These are phyloP conservation scores for Herpetospermum pedunculosum DNA, from an alignment of 306 rosid genomes.

Conservation along the genomic window DNA sequence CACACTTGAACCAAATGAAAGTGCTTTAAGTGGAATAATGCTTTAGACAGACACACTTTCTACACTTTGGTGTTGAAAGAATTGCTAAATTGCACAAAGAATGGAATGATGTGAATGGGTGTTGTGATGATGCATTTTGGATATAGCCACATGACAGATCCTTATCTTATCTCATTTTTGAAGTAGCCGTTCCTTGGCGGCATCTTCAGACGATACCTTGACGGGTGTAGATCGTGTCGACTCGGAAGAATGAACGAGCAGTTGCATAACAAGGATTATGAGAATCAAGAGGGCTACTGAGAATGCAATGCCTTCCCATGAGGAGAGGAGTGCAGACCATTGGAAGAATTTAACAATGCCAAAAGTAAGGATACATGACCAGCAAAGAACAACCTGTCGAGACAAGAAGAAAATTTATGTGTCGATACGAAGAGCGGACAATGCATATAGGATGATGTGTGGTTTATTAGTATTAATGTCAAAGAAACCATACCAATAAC, in stretches of 20 bases:
- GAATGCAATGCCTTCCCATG: constrained; percentile 58
- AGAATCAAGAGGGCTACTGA: constrained; percentile 32
- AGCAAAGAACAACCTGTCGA: constrained; percentile 43
- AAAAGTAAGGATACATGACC: constrained; percentile 39
- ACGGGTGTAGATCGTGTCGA: constrained; percentile 33
- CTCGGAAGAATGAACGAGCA: constrained; percentile 53
- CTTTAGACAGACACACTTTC: background rate
- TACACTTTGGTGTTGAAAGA: background rate
- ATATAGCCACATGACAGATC: background rate
- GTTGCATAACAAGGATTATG: constrained; percentile 42
- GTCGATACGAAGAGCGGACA: background rate
- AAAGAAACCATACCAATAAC: constrained; percentile 35
- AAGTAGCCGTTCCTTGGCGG: constrained; percentile 34
- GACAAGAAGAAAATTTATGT: constrained; percentile 15
- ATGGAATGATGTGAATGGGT: background rate
- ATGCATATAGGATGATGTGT: background rate
- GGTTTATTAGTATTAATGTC: background rate
- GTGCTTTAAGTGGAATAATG: background rate
- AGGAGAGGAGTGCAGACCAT: constrained; percentile 43
- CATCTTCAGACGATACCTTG: constrained; percentile 29
- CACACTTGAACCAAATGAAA: background rate
- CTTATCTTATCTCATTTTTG: constrained; percentile 18
- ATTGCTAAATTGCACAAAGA: background rate
- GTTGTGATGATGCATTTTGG: background rate
- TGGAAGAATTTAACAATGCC: constrained; percentile 21